Evolutionary conservation across 371 early-diverging fungal species (phyloP), one percentile per base, ranked within the genome.

Genomic region (Syncephalastrum monosporum): DNA sequence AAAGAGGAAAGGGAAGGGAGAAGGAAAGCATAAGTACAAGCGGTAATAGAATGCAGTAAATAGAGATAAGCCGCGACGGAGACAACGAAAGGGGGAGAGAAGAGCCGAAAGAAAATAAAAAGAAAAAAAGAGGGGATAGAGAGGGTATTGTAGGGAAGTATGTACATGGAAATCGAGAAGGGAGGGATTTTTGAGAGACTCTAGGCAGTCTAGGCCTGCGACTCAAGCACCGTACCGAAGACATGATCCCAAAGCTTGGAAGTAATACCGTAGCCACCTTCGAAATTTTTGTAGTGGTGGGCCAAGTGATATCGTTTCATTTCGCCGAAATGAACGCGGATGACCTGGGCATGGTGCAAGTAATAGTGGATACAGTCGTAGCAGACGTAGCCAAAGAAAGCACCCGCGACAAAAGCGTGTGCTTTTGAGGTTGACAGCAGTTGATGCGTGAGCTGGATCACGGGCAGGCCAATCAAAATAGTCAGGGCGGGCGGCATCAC

Each of bases 401-500:
- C 79, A 13, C 98, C 98, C 3, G 86, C 79, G 21, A 88, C 69
- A 47, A 92, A 66, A 1, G 85, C 93, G 54, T 79, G 68, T 1
- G 84, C 86, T 59, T 77, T 23, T 7, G 64, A 54, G 5, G 69
- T 62, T 3, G 79, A 68, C 29, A 93, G 79, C 42, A 88, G 29
- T 17, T 60, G 42, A 38, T 87, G 81, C 5, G 81, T 75, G 14
- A 82, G 38, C 53, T 67, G 60, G 51, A 88, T 68, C 23, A 88
- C 55, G 15, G 91, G 89, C n/a, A 69, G 55, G 17, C 85, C 82
- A 13, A 97, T 67, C 16, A 84, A 54, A 13, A 89, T 61, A 0
- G 85, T 87, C 47, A 96, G 79, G 8, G 85, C 93, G n/a, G 98
- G 98, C 8, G 98, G 98, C 93, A 97, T 92, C 7, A 97, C 98